phyloP scores from a whole-genome alignment of 2,329 filamentous ascomycete species.

The Ophiocordyceps robertsii region DNA sequence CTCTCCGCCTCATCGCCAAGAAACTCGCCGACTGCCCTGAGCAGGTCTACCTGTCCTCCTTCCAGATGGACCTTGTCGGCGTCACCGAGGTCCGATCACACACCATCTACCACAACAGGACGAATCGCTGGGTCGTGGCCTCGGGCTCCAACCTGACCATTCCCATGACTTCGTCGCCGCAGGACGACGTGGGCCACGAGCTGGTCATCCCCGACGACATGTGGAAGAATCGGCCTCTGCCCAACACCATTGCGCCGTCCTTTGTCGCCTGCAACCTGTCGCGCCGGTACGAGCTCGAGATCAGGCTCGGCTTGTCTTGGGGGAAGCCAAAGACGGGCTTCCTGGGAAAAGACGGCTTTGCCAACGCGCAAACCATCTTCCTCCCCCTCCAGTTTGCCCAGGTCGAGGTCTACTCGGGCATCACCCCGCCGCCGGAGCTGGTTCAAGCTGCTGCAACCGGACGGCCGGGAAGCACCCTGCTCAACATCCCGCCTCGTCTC shows the following conservation, averaged over 20 bases:
- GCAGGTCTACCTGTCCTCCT: slow-evolving; percentile 58
- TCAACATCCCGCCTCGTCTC: slow-evolving; percentile 19
- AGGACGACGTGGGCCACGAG: slow-evolving; percentile 51
- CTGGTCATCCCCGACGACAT: slow-evolving; percentile 53
- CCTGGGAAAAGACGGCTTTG: slow-evolving; percentile 8
- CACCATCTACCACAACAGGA: slow-evolving; percentile 57
- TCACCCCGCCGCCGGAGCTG: slow-evolving; percentile 65
- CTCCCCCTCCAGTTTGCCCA: slow-evolving; percentile 64
- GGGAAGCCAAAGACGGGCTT: slow-evolving; percentile 36
- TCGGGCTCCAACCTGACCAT: slow-evolving; percentile 60
- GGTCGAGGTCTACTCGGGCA: slow-evolving; percentile 76
- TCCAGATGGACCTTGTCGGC: slow-evolving; percentile 73
- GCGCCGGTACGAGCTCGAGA: slow-evolving; percentile 70
- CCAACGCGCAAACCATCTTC: slow-evolving; percentile 54
- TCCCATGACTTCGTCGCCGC: slow-evolving; percentile 43
- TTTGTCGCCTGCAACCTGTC: slow-evolving; percentile 84
- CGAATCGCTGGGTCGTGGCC: slow-evolving; percentile 61
- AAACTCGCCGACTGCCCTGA: slow-evolving; percentile 59
- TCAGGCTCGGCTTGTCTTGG: slow-evolving; percentile 67
- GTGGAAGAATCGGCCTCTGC: slow-evolving; percentile 62
- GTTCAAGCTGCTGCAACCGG: slow-evolving; percentile 40
- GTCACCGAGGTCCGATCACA: slow-evolving; percentile 70
- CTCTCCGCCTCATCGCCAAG: slow-evolving; percentile 65
- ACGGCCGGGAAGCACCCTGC: slow-evolving; percentile 25
- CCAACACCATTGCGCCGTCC: slow-evolving; percentile 74